Evolutionary conservation across 148 eudicot genomes (phyloP).

Genomic region (Hydrangea macrophylla): DNA sequence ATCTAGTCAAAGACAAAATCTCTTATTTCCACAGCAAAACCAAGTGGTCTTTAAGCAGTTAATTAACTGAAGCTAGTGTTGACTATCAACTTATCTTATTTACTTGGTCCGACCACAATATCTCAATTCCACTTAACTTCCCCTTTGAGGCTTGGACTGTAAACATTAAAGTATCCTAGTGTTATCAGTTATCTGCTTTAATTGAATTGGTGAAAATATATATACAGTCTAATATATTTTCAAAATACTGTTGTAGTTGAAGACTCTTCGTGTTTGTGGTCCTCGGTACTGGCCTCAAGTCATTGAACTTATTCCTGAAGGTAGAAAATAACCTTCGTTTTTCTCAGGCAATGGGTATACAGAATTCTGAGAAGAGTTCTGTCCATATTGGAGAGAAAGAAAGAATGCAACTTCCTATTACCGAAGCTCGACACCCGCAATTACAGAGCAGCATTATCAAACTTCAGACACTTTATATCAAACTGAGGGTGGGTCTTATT

Average conservation of each 20-base stretch:
- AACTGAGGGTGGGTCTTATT: too few relatives aligned
- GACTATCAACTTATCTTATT: background rate
- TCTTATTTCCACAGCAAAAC: too few relatives aligned
- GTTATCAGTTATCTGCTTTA: background rate
- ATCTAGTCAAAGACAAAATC: too few relatives aligned
- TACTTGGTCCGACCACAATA: background rate
- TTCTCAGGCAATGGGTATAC: too few relatives aligned
- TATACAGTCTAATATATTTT: background rate
- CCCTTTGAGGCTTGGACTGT: background rate
- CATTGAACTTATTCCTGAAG: constrained; percentile 87
- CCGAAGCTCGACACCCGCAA: too few relatives aligned
- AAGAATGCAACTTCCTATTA: too few relatives aligned
- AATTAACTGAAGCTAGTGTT: constrained; percentile 5
- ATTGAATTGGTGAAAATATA: background rate
- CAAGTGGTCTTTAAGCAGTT: too few relatives aligned
- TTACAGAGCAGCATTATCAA: too few relatives aligned
- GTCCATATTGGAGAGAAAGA: too few relatives aligned
- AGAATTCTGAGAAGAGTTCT: too few relatives aligned
- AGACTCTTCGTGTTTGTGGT: constrained; percentile 88
- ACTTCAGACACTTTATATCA: too few relatives aligned
- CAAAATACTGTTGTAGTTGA: constrained; percentile 55
- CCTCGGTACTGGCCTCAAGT: constrained; percentile 99
- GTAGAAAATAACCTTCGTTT: too few relatives aligned
- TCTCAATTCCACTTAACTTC: background rate
- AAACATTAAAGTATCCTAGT: background rate